Evolutionary conservation across 306 rosid species (phyloP), one percentile per base, ranked within the genome.

Genomic region (Cercis canadensis): DNA sequence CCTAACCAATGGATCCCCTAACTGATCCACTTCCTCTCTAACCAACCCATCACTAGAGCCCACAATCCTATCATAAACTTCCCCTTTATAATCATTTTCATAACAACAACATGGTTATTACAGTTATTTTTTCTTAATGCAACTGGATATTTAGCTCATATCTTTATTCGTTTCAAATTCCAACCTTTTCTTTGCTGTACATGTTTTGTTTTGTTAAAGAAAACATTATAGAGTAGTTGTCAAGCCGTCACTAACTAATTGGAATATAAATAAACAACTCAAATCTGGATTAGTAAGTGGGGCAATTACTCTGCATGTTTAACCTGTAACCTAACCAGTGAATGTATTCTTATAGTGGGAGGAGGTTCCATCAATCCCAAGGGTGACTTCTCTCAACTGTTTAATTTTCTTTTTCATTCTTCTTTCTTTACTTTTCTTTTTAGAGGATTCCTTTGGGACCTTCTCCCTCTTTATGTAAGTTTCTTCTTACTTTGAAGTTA

Each of bases 71-170:
- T 34, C 7, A 6, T 8, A 3, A 54, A 19, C 64, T 54, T 62
- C 16, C 6, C 61, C 44, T 15, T 44, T 24, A 8, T 63, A 54
- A 39, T 57, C 51, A 18, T 65, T 71, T 44, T 55, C 41, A 53
- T 62, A 44, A 34, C 31, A 46, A 36, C 15, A 34, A 39, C 34
- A 12, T 33, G 9, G 5, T 36, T 18, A 44, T 16, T 62, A 44
- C 34, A 10, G 19, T 43, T 14, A 15, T 24, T 52, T 17, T 16
- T 75, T 65, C 29, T 70, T 52, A 49, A 55, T 69, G 80, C 64
- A 31, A 9, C 33, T 5, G 14, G 59, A 50, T 46, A 57, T 75
- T 49, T 58, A 39, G 39, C 37, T 53, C 32, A 2, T 46, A 36
- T 61, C 41, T 16, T 6, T 16, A 34, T 12, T 40, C 29, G 11